Evolutionary conservation across 148 eudicot genomes (phyloP).

Genomic region (Chenopodium quinoa): DNA sequence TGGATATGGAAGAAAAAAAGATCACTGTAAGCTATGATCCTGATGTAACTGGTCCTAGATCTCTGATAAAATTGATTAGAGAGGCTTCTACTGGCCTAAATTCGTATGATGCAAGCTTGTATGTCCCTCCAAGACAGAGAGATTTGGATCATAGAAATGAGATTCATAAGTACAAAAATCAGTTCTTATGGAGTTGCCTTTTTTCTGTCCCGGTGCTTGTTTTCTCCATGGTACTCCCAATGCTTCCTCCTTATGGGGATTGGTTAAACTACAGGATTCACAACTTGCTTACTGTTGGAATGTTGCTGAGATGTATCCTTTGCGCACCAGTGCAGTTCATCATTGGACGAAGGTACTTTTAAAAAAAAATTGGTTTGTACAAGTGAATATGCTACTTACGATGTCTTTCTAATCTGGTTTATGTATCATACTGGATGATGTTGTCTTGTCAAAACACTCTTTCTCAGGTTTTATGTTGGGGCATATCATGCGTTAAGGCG

Average conservation of each 20-base stretch:
- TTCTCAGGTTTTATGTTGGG: slow-evolving; percentile 80
- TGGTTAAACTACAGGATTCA: slow-evolving; percentile 81
- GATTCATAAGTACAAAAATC: slow-evolving; percentile 52
- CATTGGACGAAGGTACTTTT: slow-evolving; percentile 72
- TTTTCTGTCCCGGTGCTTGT: slow-evolving; percentile 78
- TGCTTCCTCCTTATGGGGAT: slow-evolving; percentile 79
- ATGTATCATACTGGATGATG: neutral
- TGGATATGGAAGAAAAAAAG: slow-evolving; percentile 52
- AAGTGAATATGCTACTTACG: neutral
- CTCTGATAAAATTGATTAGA: slow-evolving; percentile 33
- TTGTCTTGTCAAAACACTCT: slow-evolving; percentile 12
- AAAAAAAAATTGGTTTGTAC: neutral
- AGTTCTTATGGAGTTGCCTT: slow-evolving; percentile 81
- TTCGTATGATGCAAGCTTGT: slow-evolving; percentile 62
- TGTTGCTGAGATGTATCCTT: slow-evolving; percentile 79
- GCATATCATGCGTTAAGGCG: slow-evolving; percentile 87
- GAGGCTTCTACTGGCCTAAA: slow-evolving; percentile 52
- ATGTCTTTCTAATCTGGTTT: slow-evolving; percentile 1
- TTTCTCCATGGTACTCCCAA: slow-evolving; percentile 88
- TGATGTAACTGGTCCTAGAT: slow-evolving; percentile 71
- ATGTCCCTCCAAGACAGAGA: slow-evolving; percentile 59
- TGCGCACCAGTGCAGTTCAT: slow-evolving; percentile 91
- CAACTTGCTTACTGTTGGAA: slow-evolving; percentile 78
- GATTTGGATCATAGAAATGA: slow-evolving; percentile 65
- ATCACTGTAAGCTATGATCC: slow-evolving; percentile 69